Conservation (phyloP, 768 basidiomycete species). For the Mycena epipterygia region DNA sequence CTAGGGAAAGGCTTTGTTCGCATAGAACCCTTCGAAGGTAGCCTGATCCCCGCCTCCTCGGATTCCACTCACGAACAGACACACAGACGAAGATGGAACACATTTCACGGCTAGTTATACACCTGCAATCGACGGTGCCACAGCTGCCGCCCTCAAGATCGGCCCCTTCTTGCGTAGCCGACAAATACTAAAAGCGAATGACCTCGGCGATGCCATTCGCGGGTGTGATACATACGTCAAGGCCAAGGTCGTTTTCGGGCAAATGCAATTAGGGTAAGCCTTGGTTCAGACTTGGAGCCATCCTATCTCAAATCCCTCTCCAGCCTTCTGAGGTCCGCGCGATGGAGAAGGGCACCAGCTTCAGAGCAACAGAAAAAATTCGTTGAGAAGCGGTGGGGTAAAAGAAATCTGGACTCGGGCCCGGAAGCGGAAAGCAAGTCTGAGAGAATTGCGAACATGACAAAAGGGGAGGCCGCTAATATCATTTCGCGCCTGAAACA, state of each 20-base stretch:
- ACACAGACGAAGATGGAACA: slow-evolving; percentile 45
- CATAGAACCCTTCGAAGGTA: slow-evolving; percentile 61
- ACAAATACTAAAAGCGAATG: slow-evolving; percentile 65
- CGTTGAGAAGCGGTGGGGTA: slow-evolving; percentile 66
- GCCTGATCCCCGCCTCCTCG: slow-evolving; percentile 13
- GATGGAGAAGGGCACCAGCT: slow-evolving; percentile 75
- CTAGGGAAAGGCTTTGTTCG: slow-evolving; percentile 78
- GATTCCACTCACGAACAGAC: not conserved
- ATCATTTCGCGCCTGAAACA: slow-evolving; percentile 84
- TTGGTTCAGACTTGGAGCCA: not conserved
- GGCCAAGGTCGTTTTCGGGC: slow-evolving; percentile 67
- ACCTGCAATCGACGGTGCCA: slow-evolving; percentile 62
- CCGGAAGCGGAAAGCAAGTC: slow-evolving; percentile 38
- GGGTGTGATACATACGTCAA: slow-evolving; percentile 79
- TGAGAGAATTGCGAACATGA: slow-evolving; percentile 60
- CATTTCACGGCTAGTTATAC: slow-evolving; percentile 68
- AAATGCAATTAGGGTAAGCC: slow-evolving; percentile 64
- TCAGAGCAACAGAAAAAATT: slow-evolving; percentile 71
- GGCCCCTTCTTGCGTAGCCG: slow-evolving; percentile 70
- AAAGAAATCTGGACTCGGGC: slow-evolving; percentile 38
- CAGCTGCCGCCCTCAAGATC: slow-evolving; percentile 58
- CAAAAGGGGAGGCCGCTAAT: slow-evolving; percentile 84
- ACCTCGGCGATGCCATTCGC: slow-evolving; percentile 71
- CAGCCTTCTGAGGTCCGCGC: slow-evolving; percentile 74
- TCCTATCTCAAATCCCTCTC: slow-evolving; percentile 12